Conservation (phyloP, 768 basidiomycete genomes). For the Kwoniella europaea region DNA sequence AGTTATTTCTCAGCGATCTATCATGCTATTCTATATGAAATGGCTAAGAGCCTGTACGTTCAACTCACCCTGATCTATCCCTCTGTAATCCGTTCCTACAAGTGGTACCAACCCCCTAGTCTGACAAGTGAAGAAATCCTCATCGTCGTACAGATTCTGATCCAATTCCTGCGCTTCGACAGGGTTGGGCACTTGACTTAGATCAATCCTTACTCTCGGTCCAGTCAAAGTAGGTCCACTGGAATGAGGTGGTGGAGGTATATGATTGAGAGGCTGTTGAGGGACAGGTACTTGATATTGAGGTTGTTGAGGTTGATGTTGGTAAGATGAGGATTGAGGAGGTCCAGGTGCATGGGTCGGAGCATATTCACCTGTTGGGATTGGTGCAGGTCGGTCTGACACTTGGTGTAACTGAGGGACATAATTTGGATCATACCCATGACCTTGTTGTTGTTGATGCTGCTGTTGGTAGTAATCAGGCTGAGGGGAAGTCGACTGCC, state of each 20-base stretch:
- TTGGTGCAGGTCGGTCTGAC: slow-evolving; percentile 33
- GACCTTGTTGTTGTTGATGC: slow-evolving; percentile 33
- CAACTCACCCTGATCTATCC: slow-evolving; percentile 82
- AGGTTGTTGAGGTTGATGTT: slow-evolving; percentile 22
- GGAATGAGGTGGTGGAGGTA: slow-evolving; percentile 73
- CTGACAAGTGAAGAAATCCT: slow-evolving; percentile 70
- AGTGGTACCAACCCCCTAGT: slow-evolving; percentile 71
- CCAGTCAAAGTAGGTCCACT: slow-evolving; percentile 69
- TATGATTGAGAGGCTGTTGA: slow-evolving; percentile 56
- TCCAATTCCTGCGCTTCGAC: slow-evolving; percentile 78
- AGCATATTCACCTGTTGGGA: slow-evolving; percentile 32
- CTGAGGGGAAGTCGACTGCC: slow-evolving; percentile 9
- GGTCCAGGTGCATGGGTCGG: slow-evolving; percentile 3
- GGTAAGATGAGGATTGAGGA: slow-evolving; percentile 26
- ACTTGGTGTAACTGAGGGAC: slow-evolving; percentile 39
- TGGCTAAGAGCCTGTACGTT: background rate
- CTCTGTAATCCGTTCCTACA: slow-evolving; percentile 81
- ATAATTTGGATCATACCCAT: slow-evolving; percentile 28
- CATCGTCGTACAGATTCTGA: slow-evolving; percentile 75
- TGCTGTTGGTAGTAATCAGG: slow-evolving; percentile 28
- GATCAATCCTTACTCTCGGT: slow-evolving; percentile 69
- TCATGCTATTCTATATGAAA: too few relatives aligned
- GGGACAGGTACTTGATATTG: slow-evolving; percentile 13
- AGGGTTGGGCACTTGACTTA: slow-evolving; percentile 88
- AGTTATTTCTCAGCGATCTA: too few relatives aligned